Conservation (phyloP, 495 filamentous ascomycete species). For the Annulohypoxylon bovei region DNA sequence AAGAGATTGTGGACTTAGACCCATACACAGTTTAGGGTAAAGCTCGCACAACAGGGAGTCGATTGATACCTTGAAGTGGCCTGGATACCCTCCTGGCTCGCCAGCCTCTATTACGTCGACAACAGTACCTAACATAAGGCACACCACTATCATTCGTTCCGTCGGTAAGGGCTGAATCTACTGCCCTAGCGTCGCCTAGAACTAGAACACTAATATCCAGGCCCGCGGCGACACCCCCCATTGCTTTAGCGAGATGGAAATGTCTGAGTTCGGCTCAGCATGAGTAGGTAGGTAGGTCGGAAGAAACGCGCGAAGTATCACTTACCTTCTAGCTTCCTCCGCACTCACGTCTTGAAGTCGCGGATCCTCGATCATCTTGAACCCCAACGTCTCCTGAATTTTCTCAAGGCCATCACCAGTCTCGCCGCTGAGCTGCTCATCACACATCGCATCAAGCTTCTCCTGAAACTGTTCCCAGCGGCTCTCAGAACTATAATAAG, state of each 20-base stretch:
- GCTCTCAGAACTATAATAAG: neutral
- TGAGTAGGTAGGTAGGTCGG: neutral
- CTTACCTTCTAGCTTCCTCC: slow-evolving; percentile 1
- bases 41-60: neutral
- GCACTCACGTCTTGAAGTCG: neutral
- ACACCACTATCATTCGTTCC: neutral
- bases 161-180: neutral
- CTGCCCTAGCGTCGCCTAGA: neutral
- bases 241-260: neutral
- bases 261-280: neutral
- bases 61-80: slow-evolving; percentile 5
- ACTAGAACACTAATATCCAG: neutral
- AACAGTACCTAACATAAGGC: neutral
- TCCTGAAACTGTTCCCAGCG: neutral
- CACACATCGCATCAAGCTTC: neutral
- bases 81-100: neutral
- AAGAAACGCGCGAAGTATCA: no score
- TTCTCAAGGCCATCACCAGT: neutral
- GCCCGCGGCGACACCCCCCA: neutral
- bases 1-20: neutral
- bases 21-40: neutral
- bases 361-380: slow-evolving; percentile 1
- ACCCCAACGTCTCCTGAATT: neutral
- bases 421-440: neutral
- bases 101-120: neutral